Evolutionary conservation across 495 filamentous ascomycete genomes (phyloP).

Genomic region (Articulospora tetracladia): DNA sequence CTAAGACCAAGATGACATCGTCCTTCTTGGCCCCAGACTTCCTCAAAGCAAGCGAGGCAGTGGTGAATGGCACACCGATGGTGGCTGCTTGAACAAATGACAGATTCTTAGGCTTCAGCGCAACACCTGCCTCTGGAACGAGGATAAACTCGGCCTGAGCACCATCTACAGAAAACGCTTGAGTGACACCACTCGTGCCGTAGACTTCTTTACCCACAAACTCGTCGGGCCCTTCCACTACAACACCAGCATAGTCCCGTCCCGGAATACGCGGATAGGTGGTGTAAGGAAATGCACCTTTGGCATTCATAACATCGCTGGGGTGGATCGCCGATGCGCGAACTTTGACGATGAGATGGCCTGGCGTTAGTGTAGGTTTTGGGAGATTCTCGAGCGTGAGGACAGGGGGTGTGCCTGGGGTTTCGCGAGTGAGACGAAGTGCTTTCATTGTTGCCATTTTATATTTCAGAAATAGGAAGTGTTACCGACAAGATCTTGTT

Average conservation of each 20-base stretch:
- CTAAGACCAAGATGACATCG: conserved; percentile 34
- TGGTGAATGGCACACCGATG: conserved; percentile 32
- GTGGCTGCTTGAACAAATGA: conserved; percentile 27
- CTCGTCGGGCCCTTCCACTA: conserved; percentile 18
- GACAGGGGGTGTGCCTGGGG: conserved; percentile 1
- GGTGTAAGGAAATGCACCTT: conserved; percentile 34
- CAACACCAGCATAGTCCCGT: conserved; percentile 30
- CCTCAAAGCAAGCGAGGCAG: conserved; percentile 27
- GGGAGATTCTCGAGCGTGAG: conserved; percentile 13
- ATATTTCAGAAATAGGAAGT: neutral
- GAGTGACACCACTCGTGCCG: conserved; percentile 27
- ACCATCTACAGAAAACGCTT: conserved; percentile 28
- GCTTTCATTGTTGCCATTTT: conserved; percentile 22
- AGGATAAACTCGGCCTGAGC: conserved; percentile 34
- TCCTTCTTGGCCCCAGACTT: conserved; percentile 24
- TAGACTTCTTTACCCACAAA: conserved; percentile 30
- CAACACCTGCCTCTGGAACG: conserved; percentile 24
- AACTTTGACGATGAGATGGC: conserved; percentile 19
- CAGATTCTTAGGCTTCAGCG: conserved; percentile 25
- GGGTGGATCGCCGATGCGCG: conserved; percentile 33
- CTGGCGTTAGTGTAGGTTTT: conserved; percentile 9
- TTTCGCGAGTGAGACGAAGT: conserved; percentile 14
- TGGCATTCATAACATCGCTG: conserved; percentile 36
- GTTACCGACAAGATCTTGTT: no score
- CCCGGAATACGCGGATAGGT: conserved; percentile 39